A percentile compares a stretch with the other conserved stretches of the same genome.
Evolutionary conservation across 1,139 yeast genomes (phyloP).

Genomic region (Ashbya aceris): DNA sequence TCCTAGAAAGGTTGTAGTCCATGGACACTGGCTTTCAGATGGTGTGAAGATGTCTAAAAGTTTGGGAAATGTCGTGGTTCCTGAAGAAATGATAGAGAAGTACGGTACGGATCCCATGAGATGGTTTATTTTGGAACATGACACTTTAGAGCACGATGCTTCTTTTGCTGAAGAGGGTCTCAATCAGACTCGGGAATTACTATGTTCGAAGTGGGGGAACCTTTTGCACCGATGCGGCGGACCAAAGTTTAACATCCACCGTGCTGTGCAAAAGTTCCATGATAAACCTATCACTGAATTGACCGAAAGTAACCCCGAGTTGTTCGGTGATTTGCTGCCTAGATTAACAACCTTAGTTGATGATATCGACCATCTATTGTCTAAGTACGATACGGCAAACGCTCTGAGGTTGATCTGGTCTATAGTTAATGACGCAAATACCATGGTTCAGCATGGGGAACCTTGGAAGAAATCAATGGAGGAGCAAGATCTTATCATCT

Average conservation of each 20-base stretch:
- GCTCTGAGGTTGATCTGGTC: constrained; percentile 60
- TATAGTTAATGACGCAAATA: constrained; percentile 53
- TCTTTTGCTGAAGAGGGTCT: constrained; percentile 62
- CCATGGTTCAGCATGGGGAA: constrained; percentile 46
- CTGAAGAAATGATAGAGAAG: constrained; percentile 47
- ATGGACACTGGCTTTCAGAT: constrained; percentile 87
- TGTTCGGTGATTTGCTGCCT: constrained; percentile 5
- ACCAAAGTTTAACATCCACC: constrained; percentile 49
- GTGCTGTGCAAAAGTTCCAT: constrained; percentile 30
- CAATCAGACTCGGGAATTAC: constrained; percentile 46
- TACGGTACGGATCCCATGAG: constrained; percentile 71
- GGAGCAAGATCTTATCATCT: constrained; percentile 45
- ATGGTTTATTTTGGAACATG: constrained; percentile 67
- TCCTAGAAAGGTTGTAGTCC: constrained; percentile 75
- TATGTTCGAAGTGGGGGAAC: constrained; percentile 80
- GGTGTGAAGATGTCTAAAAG: constrained; percentile 94
- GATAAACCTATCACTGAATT: constrained; percentile 3
- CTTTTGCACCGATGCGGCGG: constrained; percentile 68
- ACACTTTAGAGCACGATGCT: constrained; percentile 67
- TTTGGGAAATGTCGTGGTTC: constrained; percentile 93
- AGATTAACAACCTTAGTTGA: constrained; percentile 34
- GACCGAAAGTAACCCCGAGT: constrained; percentile 4
- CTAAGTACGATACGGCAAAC: constrained; percentile 43
- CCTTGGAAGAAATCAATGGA: constrained; percentile 45
- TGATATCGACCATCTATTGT: constrained; percentile 29